Percentiles rank a stretch among this genome's conserved stretches.
Conservation (phyloP, 768 basidiomycete genomes). For the Podaxis carcinomalis region DNA sequence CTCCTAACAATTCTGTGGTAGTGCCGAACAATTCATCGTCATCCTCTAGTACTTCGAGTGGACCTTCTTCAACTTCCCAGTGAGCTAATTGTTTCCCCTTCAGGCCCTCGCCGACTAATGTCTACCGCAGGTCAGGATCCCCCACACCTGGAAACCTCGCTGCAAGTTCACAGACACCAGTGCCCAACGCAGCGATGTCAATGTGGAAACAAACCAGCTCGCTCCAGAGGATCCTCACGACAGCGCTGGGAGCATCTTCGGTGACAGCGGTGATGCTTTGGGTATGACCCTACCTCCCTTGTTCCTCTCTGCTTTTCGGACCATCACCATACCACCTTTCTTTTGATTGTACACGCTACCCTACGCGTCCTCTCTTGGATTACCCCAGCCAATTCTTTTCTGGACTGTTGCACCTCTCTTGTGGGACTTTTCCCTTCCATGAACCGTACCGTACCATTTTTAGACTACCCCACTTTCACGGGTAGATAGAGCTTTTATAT, state of each 20-base stretch:
- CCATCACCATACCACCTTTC: conserved; percentile 2
- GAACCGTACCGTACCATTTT: not conserved
- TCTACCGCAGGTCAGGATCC: not conserved
- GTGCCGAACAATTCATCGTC: not conserved
- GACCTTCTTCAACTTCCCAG: not conserved
- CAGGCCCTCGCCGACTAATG: not conserved
- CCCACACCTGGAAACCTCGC: conserved; percentile 9
- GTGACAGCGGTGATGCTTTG: conserved; percentile 6
- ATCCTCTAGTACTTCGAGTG: not conserved
- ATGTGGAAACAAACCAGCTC: not conserved
- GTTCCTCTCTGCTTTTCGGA: not conserved
- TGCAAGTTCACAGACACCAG: conserved; percentile 2
- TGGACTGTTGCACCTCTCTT: not conserved
- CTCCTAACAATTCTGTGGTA: conserved; percentile 1
- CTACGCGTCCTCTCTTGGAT: not conserved
- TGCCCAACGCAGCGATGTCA: not conserved
- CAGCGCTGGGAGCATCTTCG: not conserved
- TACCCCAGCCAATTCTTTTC: not conserved
- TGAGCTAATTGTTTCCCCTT: not conserved
- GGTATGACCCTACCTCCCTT: not conserved
- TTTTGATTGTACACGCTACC: conserved; percentile 4
- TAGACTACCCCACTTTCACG: conserved; percentile 1
- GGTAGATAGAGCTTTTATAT: not conserved
- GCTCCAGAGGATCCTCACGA: not conserved
- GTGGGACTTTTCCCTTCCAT: not conserved